phyloP scores from a whole-genome alignment of 2,329 filamentous ascomycete genomes.

The Esteya vermicola region DNA sequence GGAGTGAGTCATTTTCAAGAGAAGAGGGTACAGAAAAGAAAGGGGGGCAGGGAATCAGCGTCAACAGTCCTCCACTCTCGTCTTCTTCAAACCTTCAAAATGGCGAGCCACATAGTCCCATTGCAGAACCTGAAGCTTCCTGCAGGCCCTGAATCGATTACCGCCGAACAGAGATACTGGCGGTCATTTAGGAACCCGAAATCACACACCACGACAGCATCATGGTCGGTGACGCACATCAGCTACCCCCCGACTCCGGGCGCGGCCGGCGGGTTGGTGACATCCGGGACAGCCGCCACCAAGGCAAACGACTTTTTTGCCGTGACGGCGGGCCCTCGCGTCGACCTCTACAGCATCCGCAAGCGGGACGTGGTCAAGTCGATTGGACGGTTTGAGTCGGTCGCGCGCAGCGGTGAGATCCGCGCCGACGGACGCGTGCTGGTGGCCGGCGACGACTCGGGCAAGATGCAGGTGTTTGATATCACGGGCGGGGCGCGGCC shows the following conservation, averaged over 20 bases:
- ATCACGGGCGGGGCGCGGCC: conserved; percentile 51
- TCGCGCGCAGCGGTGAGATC: conserved; percentile 79
- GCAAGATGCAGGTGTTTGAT: conserved; percentile 91
- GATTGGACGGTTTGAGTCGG: conserved; percentile 84
- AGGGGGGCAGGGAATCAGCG: neutral
- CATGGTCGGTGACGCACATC: conserved; percentile 82
- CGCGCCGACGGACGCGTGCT: conserved; percentile 78
- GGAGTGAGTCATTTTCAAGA: too few species aligned
- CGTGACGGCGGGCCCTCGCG: conserved; percentile 83
- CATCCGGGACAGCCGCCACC: conserved; percentile 23
- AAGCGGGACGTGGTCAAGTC: conserved; percentile 88
- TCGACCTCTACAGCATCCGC: conserved; percentile 87
- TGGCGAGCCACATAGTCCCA: conserved; percentile 78
- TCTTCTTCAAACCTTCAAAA: too few species aligned
- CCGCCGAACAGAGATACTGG: conserved; percentile 94
- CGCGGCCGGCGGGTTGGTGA: conserved; percentile 29
- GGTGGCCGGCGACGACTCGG: conserved; percentile 81
- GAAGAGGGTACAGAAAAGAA: neutral
- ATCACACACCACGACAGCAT: conserved; percentile 78
- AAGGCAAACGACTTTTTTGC: conserved; percentile 62
- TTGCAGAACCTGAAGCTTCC: conserved; percentile 72
- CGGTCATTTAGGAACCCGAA: conserved; percentile 85
- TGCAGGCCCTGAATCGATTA: conserved; percentile 66
- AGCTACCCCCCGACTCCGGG: conserved; percentile 55
- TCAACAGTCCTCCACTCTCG: too few species aligned